Conservation (phyloP, 2,329 filamentous ascomycete species). For the Calonectria fujianensis region DNA sequence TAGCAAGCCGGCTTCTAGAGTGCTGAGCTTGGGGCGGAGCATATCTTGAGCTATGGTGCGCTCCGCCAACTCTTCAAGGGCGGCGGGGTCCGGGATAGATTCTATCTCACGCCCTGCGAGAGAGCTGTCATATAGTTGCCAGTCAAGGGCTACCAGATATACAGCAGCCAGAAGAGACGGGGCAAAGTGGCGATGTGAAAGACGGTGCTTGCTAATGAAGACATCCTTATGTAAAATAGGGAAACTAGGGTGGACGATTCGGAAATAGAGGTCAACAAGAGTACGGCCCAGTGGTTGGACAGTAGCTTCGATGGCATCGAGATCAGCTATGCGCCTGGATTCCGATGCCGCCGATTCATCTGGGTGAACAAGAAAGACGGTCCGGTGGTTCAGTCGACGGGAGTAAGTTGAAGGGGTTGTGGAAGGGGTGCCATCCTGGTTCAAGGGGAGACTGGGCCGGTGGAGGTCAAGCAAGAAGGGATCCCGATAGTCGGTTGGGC, state of each 20-base stretch:
- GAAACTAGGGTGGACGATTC: conserved; percentile 75
- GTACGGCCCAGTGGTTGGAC: conserved; percentile 78
- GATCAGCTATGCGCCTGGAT: conserved; percentile 63
- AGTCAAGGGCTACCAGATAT: conserved; percentile 77
- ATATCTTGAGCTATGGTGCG: conserved; percentile 68
- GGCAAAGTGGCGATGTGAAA: conserved; percentile 75
- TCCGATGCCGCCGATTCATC: conserved; percentile 61
- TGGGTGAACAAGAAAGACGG: conserved; percentile 61
- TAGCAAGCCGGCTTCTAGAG: conserved; percentile 72
- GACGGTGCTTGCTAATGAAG: conserved; percentile 76
- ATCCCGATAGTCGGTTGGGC: conserved; percentile 75
- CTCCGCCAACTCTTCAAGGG: conserved; percentile 63
- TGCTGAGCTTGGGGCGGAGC: conserved; percentile 72
- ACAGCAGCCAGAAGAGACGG: conserved; percentile 76
- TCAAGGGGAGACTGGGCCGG: conserved; percentile 66
- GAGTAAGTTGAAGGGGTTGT: conserved; percentile 49
- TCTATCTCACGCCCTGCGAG: conserved; percentile 61
- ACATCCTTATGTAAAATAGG: conserved; percentile 77
- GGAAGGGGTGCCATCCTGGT: conserved; percentile 38
- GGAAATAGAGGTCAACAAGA: conserved; percentile 81
- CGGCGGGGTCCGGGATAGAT: conserved; percentile 55
- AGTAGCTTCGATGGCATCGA: conserved; percentile 75
- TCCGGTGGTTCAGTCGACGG: conserved; percentile 59
- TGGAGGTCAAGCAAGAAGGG: conserved; percentile 74
- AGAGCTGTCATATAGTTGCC: conserved; percentile 75